Conservation (phyloP, 2,329 filamentous ascomycete species). For the Phyllosticta capitalensis region DNA sequence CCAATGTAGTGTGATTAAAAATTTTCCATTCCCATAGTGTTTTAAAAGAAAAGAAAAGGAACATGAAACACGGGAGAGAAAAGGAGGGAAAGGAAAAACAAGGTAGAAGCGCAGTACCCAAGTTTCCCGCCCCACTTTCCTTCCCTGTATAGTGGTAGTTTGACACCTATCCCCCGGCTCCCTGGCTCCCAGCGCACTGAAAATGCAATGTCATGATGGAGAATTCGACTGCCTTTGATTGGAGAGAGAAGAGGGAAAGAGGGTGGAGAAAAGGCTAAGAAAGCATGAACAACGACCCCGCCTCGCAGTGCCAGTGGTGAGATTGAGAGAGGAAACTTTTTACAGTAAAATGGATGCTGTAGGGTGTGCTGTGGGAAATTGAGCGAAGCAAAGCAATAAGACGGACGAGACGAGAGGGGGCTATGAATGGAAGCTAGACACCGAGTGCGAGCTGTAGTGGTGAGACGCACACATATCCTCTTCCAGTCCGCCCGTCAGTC, state of each 20-base stretch:
- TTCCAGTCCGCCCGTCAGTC: not conserved
- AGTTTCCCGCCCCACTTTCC: constrained; percentile 2
- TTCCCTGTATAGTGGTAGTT: constrained; percentile 1
- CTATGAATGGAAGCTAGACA: not conserved
- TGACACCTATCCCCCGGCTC: constrained; percentile 1
- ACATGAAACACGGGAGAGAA: not conserved
- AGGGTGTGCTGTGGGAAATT: not conserved
- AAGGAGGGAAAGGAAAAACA: not conserved
- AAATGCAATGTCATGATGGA: constrained; percentile 8
- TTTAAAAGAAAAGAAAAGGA: not conserved
- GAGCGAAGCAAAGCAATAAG: constrained; percentile 8
- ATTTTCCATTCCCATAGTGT: not conserved
- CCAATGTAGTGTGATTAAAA: not conserved
- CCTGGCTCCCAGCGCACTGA: constrained; percentile 11
- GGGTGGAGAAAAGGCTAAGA: not conserved
- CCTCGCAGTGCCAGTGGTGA: not conserved
- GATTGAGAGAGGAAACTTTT: not conserved
- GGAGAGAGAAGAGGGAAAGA: not conserved
- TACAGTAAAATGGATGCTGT: not conserved
- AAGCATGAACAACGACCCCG: not conserved
- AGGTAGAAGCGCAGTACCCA: not conserved
- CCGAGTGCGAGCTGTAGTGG: not conserved
- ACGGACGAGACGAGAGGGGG: not conserved
- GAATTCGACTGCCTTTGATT: constrained; percentile 1
- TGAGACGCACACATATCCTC: not conserved